Evolutionary conservation across 371 early-diverging fungal species (phyloP), one percentile per base, ranked within the genome.

Genomic region (Mortierella sp.): DNA sequence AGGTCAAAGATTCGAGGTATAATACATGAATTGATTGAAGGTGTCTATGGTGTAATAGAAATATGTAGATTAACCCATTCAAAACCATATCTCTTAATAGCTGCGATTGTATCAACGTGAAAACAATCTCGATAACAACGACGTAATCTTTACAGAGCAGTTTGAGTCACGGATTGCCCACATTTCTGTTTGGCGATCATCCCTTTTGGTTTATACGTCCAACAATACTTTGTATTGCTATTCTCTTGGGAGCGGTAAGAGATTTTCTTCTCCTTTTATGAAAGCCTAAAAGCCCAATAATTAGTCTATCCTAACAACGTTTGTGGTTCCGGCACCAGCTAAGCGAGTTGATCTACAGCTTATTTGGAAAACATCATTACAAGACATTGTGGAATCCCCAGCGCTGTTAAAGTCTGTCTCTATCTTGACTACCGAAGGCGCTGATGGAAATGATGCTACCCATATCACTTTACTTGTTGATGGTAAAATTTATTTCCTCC

Each of bases 61-160:
- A 22, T 9, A 10, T 11, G 38, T 16, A 21, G 47, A 45, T 9
- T 40, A n/a, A 22, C 19, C 24, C n/a, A 10, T 55, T 55, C 22
- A 28, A 13, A 28, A 6, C 22, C 4, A 28, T 8, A 55, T 1
- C 15, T 28, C 8, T 13, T 28, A 19, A 22, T 78, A 95, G 94
- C 75, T 96, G 59, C 88, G 93, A 2, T 68, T 94, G 59, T 95
- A 92, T 74, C 91, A 94, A 33, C 87, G 94, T n/a, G 95, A 95
- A 24, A 86, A 86, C 19, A 96, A 94, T 50, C 79, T 95, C 58
- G 94, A 94, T 75, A 87, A 88, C 66, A 82, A 87, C 6, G 76
- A 90, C 19, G 67, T 92, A 9, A 70, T 95, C 13, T 87, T 89
- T 58, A 84, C 84, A 3, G 91, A 93, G 64, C 68, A 83, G 10